Percentiles rank a stretch among this genome's conserved stretches.
Conservation (phyloP, 768 basidiomycete species). For the Boletus vermiculosoides region DNA sequence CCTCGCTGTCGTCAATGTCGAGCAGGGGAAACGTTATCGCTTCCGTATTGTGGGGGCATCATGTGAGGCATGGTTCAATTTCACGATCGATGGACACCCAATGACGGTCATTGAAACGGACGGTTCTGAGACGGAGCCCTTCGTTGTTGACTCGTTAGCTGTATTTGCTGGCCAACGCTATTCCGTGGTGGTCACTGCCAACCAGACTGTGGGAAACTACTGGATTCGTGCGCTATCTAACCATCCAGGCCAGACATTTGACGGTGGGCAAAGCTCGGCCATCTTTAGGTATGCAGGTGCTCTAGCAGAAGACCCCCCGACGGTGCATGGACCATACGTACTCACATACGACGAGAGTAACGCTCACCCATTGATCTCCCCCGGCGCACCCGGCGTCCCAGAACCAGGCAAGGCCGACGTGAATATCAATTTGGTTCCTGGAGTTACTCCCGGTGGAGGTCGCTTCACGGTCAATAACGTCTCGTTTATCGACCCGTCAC, state of each 20-base stretch:
- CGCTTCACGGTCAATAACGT: slow-evolving; percentile 27
- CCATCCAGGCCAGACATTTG: slow-evolving; percentile 20
- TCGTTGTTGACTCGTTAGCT: slow-evolving; percentile 41
- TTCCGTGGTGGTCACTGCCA: slow-evolving; percentile 41
- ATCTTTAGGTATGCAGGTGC: slow-evolving; percentile 44
- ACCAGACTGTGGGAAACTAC: slow-evolving; percentile 36
- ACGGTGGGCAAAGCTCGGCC: slow-evolving; percentile 37
- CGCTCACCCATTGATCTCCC: slow-evolving; percentile 31
- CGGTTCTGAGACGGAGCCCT: slow-evolving; percentile 33
- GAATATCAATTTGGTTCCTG: slow-evolving; percentile 35
- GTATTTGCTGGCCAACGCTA: slow-evolving; percentile 53
- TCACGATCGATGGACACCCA: slow-evolving; percentile 45
- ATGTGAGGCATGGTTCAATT: slow-evolving; percentile 42
- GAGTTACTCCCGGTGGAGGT: background rate
- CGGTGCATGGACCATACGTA: slow-evolving; percentile 15
- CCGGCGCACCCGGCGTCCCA: slow-evolving; percentile 33
- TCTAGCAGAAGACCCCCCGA: slow-evolving; percentile 33
- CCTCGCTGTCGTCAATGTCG: slow-evolving; percentile 37
- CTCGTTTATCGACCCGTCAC: slow-evolving; percentile 30
- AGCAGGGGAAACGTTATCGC: slow-evolving; percentile 36
- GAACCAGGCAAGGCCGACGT: slow-evolving; percentile 41
- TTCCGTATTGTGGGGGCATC: slow-evolving; percentile 39
- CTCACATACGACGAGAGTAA: slow-evolving; percentile 36
- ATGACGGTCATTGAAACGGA: slow-evolving; percentile 46
- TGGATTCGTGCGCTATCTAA: slow-evolving; percentile 38